Percentiles rank a stretch among this genome's conserved stretches.
These are phyloP conservation scores for Pezizomycotina sp. DNA, from an alignment of 2,329 filamentous ascomycete genomes.

Conservation along the genomic window DNA sequence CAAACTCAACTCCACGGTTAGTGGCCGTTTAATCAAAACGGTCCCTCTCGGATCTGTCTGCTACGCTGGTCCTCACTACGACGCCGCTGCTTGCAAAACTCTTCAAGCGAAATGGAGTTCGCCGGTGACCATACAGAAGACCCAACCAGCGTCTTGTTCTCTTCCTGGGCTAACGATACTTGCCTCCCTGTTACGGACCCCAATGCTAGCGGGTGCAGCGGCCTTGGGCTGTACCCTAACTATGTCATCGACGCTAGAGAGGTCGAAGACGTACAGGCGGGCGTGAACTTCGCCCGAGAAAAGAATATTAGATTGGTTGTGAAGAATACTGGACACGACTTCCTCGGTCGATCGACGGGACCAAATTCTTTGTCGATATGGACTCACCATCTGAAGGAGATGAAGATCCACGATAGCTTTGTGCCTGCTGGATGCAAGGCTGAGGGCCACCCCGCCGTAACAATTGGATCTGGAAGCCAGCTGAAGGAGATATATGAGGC, in stretches of 20 bases:
- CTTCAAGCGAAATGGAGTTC: constrained; percentile 22
- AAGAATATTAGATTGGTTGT: constrained; percentile 28
- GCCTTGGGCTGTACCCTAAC: constrained; percentile 23
- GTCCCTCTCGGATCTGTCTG: constrained; percentile 28
- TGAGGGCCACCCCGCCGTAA: constrained; percentile 24
- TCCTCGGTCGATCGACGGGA: constrained; percentile 27
- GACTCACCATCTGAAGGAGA: constrained; percentile 27
- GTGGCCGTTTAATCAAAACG: constrained; percentile 29
- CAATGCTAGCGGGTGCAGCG: constrained; percentile 28
- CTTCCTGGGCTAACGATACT: constrained; percentile 29
- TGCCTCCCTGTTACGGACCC: constrained; percentile 28
- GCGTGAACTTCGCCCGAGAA: constrained; percentile 28
- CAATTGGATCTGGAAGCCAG: constrained; percentile 28
- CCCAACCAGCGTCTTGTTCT: constrained; percentile 24
- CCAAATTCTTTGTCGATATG: constrained; percentile 29
- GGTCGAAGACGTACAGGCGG: constrained; percentile 28
- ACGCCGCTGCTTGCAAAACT: constrained; percentile 22
- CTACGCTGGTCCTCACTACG: constrained; percentile 23
- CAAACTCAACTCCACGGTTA: constrained; percentile 28
- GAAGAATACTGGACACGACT: constrained; percentile 30
- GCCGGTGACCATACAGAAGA: constrained; percentile 28
- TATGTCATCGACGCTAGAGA: constrained; percentile 29
- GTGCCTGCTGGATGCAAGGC: constrained; percentile 19
- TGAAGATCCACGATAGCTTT: constrained; percentile 26
- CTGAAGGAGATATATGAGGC: constrained; percentile 28